Evolutionary conservation across 129 eudicot species (phyloP), one percentile per base, ranked within the genome.

Genomic region (Oenanthe sinensis): DNA sequence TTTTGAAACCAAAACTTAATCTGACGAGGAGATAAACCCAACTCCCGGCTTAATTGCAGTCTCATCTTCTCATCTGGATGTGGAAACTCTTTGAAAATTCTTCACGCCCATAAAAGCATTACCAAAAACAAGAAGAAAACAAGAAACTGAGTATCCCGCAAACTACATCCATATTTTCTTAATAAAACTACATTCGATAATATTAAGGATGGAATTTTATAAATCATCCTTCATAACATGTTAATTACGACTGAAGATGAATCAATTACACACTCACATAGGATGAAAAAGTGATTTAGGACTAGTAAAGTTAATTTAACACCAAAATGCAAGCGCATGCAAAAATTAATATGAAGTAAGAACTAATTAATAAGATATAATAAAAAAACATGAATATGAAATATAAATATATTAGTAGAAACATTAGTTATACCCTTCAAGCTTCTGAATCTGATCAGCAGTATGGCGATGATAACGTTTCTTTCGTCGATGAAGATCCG

Each of bases 1-100:
- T 87, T 87, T 74, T 87, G 90, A 84, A 87, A 87, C 90, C 90
- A 87, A 77, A 79, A 84, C 50, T 81, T 84, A 39, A 87, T 84
- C 81, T 87, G 85, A 19, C 81, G 77, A 2, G 83, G 80, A 37
- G 81, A 87, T 30, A 87, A 83, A 3, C 87, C 86, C 62, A 87
- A 71, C 37, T 87, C 87, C 58, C 81, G 65, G 62, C 87, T 84
- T 71, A 87, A 54, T 74, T 84, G 86, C 40, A 47, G 30, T 58
- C 87, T 74, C 43, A 77, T 81, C 43, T 79, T 82, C 47, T 87
- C 85, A 75, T 87, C 90, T 1, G 90, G 90, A 26, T 82, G 84
- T 2, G 90, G 87, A 49, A 78, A 79, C 77, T 87, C 83, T 71
- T 81, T 84, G 65, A 81, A 87, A 45, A 87, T 74, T 28, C 87